Evolutionary conservation across 345 rosid genomes (phyloP).

Genomic region (Salix caprea): DNA sequence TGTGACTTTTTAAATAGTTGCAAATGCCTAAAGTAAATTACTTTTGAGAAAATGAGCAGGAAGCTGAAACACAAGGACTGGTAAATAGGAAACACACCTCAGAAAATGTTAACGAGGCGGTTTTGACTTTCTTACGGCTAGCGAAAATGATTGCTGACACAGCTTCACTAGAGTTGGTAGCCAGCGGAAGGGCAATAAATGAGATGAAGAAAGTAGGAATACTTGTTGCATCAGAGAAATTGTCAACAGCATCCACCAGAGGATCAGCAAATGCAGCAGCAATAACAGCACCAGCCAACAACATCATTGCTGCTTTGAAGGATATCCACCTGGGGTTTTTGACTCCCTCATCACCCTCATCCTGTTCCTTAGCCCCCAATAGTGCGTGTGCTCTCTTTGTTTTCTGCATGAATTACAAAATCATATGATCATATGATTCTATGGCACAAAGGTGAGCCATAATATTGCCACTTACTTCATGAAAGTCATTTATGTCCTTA

Average conservation of each 20-base stretch:
- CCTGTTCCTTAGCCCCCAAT: conserved; percentile 33
- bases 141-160: conserved; percentile 90
- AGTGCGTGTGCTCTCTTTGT: conserved; percentile 64
- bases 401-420: conserved; percentile 43
- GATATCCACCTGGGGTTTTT: conserved; percentile 50
- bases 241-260: conserved; percentile 83
- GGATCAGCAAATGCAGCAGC: conserved; percentile 97
- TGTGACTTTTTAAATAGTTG: background rate
- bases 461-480: conserved; percentile 37
- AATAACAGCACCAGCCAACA: conserved; percentile 70
- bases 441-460: background rate
- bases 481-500: conserved; percentile 46
- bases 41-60: background rate
- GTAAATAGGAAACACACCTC: conserved; percentile 49
- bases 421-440: background rate
- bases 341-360: conserved; percentile 50
- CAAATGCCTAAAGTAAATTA: background rate
- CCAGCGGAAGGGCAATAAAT: conserved; percentile 82
- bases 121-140: conserved; percentile 68
- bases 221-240: conserved; percentile 83
- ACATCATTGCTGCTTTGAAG: conserved; percentile 58
- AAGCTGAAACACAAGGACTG: background rate
- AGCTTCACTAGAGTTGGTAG: conserved; percentile 92
- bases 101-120: conserved; percentile 83
- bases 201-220: conserved; percentile 96